phyloP scores from a whole-genome alignment of 2,329 filamentous ascomycete genomes.

The Claviceps paspali region DNA sequence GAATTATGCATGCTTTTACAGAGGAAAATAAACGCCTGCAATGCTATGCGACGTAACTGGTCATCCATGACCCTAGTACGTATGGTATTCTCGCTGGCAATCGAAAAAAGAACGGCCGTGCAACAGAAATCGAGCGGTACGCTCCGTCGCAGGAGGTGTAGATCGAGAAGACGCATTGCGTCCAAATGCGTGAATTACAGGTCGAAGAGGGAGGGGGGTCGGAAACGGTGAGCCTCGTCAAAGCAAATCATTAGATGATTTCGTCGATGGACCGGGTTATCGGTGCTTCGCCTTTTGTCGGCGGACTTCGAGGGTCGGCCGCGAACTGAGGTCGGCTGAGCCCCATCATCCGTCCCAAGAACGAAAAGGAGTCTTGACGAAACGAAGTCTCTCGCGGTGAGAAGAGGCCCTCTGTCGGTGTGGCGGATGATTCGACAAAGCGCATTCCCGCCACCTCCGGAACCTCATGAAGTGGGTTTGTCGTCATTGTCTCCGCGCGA shows the following conservation, averaged over 20 bases:
- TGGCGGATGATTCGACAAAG: constrained; percentile 36
- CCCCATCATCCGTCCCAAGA: constrained; percentile 29
- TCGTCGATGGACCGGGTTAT: constrained; percentile 69
- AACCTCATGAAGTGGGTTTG: constrained; percentile 42
- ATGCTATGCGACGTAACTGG: too few species aligned
- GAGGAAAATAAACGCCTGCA: too few species aligned
- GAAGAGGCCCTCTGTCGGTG: constrained; percentile 36
- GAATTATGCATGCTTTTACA: too few species aligned
- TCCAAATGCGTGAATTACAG: too few species aligned
- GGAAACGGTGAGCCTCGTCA: too few species aligned
- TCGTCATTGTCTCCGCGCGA: constrained; percentile 56
- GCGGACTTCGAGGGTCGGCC: constrained; percentile 62
- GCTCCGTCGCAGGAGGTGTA: too few species aligned
- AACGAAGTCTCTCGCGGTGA: constrained; percentile 38
- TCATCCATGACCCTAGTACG: too few species aligned
- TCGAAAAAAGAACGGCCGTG: too few species aligned
- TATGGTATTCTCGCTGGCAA: too few species aligned
- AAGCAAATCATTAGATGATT: constrained; percentile 55
- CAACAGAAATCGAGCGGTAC: too few species aligned
- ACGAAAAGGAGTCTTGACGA: constrained; percentile 35
- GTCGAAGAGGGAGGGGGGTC: too few species aligned
- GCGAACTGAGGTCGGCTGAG: constrained; percentile 37
- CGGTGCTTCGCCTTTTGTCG: constrained; percentile 56
- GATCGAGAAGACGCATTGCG: too few species aligned
- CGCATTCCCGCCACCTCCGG: constrained; percentile 31